Conservation (phyloP, 2,329 filamentous ascomycete species). For the Apiospora phragmitis region DNA sequence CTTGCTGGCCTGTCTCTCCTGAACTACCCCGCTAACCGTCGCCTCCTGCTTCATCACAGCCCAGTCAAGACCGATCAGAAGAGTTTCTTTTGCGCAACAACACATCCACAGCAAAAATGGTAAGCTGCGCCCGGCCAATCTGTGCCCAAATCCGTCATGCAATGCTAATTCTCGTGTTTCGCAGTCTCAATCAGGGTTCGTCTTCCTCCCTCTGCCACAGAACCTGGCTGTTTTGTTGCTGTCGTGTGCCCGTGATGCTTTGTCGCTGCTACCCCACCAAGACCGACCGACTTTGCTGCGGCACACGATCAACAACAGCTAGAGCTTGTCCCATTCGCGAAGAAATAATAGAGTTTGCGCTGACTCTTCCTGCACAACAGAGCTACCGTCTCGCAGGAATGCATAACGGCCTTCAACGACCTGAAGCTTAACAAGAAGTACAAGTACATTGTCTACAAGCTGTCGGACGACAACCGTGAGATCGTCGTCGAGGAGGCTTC, state of each 20-base stretch:
- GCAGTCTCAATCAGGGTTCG: slow-evolving; percentile 70
- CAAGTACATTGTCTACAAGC: slow-evolving; percentile 89
- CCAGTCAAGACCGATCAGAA: background rate
- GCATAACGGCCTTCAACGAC: slow-evolving; percentile 73
- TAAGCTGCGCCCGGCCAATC: slow-evolving; percentile 3
- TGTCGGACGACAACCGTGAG: slow-evolving; percentile 79
- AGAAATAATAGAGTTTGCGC: background rate
- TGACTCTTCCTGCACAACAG: slow-evolving; percentile 42
- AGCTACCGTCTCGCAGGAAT: slow-evolving; percentile 71
- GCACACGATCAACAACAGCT: background rate
- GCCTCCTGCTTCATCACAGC: slow-evolving; percentile 9
- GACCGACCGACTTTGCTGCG: background rate
- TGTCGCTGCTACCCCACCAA: background rate
- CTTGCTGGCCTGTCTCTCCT: background rate
- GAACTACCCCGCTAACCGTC: slow-evolving; percentile 13
- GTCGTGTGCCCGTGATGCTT: background rate
- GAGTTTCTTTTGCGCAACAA: slow-evolving; percentile 5
- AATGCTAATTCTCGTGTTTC: background rate
- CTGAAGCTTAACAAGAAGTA: slow-evolving; percentile 79
- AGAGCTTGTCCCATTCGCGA: background rate
- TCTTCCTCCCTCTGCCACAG: slow-evolving; percentile 25
- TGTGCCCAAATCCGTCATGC: background rate
- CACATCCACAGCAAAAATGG: slow-evolving; percentile 8
- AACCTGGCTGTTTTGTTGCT: background rate
- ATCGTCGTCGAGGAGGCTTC: slow-evolving; percentile 79